Percentiles rank a stretch among this genome's conserved stretches.
Conservation (phyloP, 2,329 filamentous ascomycete genomes). For the Trichoderma brevicompactum region DNA sequence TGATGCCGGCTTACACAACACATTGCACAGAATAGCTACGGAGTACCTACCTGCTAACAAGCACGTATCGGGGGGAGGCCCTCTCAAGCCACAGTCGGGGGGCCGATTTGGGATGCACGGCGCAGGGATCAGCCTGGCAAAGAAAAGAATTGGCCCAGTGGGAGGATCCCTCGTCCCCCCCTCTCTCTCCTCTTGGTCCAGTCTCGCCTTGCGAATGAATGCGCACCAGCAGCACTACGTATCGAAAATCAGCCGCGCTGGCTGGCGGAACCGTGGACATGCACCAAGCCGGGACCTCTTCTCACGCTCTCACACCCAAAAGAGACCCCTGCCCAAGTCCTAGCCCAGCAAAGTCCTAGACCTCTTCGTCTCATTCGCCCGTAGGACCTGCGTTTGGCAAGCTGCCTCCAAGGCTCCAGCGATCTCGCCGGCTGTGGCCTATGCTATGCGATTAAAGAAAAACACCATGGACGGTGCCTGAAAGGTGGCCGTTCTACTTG, state of each 20-base stretch:
- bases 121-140: conserved; percentile 26
- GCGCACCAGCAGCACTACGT: not conserved
- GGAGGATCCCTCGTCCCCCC: conserved; percentile 15
- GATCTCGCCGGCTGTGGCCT: not conserved
- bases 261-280: conserved; percentile 11
- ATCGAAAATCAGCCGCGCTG: conserved; percentile 28
- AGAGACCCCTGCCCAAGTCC: conserved; percentile 34
- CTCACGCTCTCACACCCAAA: conserved; percentile 4
- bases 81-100: conserved; percentile 25
- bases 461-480: conserved; percentile 33
- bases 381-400: conserved; percentile 33
- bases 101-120: conserved; percentile 19
- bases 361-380: conserved; percentile 36
- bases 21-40: not conserved
- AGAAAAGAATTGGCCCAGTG: conserved; percentile 17
- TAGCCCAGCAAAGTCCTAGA: conserved; percentile 40
- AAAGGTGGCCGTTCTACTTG: conserved; percentile 9
- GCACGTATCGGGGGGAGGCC: not conserved
- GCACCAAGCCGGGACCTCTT: conserved; percentile 20
- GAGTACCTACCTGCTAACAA: too few relatives aligned
- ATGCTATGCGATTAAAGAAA: conserved; percentile 34
- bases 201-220: conserved; percentile 10
- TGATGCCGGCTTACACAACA: too few relatives aligned
- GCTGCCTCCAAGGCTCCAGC: conserved; percentile 36
- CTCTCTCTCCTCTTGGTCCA: not conserved